These are phyloP conservation scores for Cutaneotrichosporon sp. DNA, from an alignment of 1,284 basidiomycete species.

Conservation along the genomic window DNA sequence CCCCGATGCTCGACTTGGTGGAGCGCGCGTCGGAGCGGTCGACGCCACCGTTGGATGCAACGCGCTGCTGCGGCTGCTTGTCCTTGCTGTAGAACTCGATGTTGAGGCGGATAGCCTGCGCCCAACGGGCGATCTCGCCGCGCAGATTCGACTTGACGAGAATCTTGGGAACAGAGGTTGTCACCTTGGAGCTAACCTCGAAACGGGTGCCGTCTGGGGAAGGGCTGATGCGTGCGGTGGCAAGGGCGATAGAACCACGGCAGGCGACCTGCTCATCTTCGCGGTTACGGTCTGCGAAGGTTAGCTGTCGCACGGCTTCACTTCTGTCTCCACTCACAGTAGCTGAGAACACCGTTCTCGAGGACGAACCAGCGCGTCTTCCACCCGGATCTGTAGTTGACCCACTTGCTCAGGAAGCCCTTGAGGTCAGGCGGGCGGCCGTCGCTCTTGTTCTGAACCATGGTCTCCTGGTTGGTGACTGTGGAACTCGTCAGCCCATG, in stretches of 20 bases:
- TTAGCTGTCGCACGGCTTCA: neutral
- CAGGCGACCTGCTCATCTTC: constrained; percentile 87
- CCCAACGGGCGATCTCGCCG: constrained; percentile 86
- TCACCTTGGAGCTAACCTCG: constrained; percentile 67
- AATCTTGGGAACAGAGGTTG: constrained; percentile 64
- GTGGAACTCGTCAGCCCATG: constrained; percentile 31
- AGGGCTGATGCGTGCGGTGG: constrained; percentile 68
- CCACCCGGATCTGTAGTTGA: constrained; percentile 66
- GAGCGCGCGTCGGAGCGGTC: constrained; percentile 19
- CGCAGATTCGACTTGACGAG: constrained; percentile 89
- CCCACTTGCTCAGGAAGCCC: constrained; percentile 61
- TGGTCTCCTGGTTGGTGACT: constrained; percentile 76
- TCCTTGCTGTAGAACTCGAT: constrained; percentile 62
- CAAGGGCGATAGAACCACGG: constrained; percentile 87
- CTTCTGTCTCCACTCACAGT: constrained; percentile 46
- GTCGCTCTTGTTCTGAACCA: constrained; percentile 45
- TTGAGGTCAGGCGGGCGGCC: constrained; percentile 64
- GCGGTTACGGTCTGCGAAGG: constrained; percentile 66
- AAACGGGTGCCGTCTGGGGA: constrained; percentile 63
- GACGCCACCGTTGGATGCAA: neutral
- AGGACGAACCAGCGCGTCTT: constrained; percentile 94
- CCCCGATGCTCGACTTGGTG: constrained; percentile 7
- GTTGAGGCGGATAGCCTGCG: constrained; percentile 69
- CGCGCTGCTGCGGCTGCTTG: neutral
- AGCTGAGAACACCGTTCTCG: constrained; percentile 79